These are phyloP conservation scores for Aspergillus coremiiformis DNA, from an alignment of 495 filamentous ascomycete species.

Conservation along the genomic window DNA sequence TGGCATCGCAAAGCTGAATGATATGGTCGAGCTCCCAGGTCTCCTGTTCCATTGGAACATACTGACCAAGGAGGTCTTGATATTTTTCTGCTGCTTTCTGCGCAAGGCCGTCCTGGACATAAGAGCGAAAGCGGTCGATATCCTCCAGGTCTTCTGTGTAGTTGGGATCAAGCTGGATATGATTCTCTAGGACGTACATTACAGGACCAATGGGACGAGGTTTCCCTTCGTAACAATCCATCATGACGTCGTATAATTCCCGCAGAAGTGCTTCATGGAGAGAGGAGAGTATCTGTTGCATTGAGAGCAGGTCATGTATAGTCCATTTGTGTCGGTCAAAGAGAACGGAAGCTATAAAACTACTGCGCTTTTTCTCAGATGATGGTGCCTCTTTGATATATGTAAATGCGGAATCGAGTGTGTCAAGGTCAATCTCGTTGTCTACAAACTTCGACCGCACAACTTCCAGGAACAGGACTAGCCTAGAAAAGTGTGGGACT, in stretches of 20 bases:
- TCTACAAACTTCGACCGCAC: conserved; percentile 77
- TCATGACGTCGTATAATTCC: conserved; percentile 78
- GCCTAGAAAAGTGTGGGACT: conserved; percentile 72
- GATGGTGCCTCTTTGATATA: conserved; percentile 64
- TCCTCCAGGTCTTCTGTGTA: conserved; percentile 66
- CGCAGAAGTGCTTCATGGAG: conserved; percentile 78
- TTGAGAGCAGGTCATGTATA: conserved; percentile 64
- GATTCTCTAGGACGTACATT: conserved; percentile 74
- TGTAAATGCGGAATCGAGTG: conserved; percentile 74
- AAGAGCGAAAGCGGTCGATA: conserved; percentile 55
- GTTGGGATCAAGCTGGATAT: conserved; percentile 69
- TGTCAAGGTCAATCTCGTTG: conserved; percentile 72
- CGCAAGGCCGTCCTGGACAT: conserved; percentile 64
- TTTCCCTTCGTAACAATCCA: conserved; percentile 85
- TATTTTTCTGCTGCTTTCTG: conserved; percentile 69
- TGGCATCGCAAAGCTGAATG: conserved; percentile 76
- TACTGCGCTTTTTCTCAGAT: conserved; percentile 48
- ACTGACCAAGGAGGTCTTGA: conserved; percentile 57
- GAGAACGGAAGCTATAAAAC: conserved; percentile 37
- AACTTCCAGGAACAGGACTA: conserved; percentile 80
- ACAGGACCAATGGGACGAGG: conserved; percentile 68
- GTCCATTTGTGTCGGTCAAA: conserved; percentile 69
- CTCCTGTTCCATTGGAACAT: conserved; percentile 66
- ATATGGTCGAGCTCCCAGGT: conserved; percentile 83
- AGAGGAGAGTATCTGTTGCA: conserved; percentile 64